A percentile compares a stretch with the other conserved stretches of the same genome.
Conservation (phyloP, 768 basidiomycete species). For the Coprinellus micaceus region DNA sequence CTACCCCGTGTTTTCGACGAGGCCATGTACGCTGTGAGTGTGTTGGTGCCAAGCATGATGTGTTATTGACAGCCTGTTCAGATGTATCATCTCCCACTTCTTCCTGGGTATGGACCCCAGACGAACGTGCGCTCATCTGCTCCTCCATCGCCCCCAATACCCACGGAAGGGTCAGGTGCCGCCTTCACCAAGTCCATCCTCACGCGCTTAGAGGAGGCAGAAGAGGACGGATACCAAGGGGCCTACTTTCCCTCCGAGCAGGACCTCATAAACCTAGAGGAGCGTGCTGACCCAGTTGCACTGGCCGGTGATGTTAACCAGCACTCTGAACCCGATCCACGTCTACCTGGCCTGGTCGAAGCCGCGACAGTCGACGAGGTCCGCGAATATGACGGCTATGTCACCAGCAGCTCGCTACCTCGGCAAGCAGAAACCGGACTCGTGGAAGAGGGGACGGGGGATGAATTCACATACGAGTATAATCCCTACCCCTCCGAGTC, state of each 20-base stretch:
- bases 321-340: neutral
- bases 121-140: conserved; percentile 85
- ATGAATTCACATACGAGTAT: conserved; percentile 4
- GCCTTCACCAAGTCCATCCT: conserved; percentile 40
- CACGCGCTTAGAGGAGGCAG: conserved; percentile 75
- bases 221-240: conserved; percentile 87
- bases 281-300: neutral
- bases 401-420: conserved; percentile 10
- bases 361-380: conserved; percentile 9
- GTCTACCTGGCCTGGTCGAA: conserved; percentile 3
- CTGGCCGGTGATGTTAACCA: neutral
- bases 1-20: conserved; percentile 86
- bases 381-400: conserved; percentile 9
- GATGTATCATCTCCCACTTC: conserved; percentile 89
- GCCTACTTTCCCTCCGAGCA: conserved; percentile 61
- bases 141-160: conserved; percentile 41
- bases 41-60: too few species aligned
- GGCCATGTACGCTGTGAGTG: conserved; percentile 84
- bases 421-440: too few species aligned
- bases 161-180: conserved; percentile 27
- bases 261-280: neutral
- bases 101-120: conserved; percentile 86
- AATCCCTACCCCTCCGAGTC: neutral
- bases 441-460: neutral
- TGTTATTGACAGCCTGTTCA: too few species aligned